These are phyloP conservation scores for Phaeodactylum tricornutum DNA, from an alignment of 108 stramenopile genomes.

Conservation along the genomic window DNA sequence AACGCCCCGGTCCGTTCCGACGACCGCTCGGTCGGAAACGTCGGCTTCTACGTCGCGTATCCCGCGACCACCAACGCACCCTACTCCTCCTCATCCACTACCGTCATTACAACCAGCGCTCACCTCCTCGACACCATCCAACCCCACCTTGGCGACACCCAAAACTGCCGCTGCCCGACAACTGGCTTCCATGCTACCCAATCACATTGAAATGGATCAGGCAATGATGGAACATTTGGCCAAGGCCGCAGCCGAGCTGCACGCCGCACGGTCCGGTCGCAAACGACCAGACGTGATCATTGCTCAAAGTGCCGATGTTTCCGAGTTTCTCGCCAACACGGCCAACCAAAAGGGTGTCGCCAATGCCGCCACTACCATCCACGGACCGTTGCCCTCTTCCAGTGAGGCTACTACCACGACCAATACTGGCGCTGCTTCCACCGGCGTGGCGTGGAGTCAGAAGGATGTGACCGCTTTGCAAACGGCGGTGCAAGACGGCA, in stretches of 20 bases:
- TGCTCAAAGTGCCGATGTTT: not conserved
- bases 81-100: too few species aligned
- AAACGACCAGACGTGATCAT: conserved; percentile 31
- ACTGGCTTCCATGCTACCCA: conserved; percentile 25
- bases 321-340: not conserved
- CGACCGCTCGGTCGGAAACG: too few species aligned
- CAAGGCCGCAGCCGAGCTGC: conserved; percentile 69
- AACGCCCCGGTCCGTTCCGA: too few species aligned
- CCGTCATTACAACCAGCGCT: too few species aligned
- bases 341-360: not conserved
- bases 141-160: not conserved
- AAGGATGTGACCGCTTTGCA: conserved; percentile 14
- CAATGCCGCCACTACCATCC: not conserved
- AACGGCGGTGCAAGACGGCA: conserved; percentile 12
- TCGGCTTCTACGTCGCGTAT: too few species aligned
- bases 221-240: conserved; percentile 81
- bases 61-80: too few species aligned
- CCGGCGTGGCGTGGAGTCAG: conserved; percentile 21
- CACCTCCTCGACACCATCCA: too few species aligned
- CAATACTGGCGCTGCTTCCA: not conserved
- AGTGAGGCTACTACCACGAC: not conserved
- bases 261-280: conserved; percentile 66
- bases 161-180: conserved; percentile 19
- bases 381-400: not conserved
- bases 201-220: conserved; percentile 39